Evolutionary conservation across 495 filamentous ascomycete species (phyloP).

Genomic region (Pyronema omphalodes): DNA sequence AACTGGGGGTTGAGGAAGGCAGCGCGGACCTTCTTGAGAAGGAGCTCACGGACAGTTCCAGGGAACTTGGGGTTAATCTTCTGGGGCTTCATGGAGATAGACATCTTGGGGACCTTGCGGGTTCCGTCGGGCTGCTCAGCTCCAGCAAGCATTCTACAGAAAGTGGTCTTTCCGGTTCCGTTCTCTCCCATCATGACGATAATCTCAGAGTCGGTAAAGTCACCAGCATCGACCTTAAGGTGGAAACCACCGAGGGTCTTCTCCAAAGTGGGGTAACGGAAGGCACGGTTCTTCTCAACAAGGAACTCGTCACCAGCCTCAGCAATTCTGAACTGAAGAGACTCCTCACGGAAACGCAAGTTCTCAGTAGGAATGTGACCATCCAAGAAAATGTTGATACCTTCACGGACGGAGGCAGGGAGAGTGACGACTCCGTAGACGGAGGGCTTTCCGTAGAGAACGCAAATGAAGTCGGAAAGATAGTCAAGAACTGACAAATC

Average conservation of each 20-base stretch:
- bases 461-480: conserved; percentile 93
- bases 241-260: conserved; percentile 88
- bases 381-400: conserved; percentile 99
- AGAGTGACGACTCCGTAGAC: conserved; percentile 97
- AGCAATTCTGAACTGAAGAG: conserved; percentile 84
- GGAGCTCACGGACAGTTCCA: conserved; percentile 83
- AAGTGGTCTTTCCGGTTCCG: conserved; percentile 89
- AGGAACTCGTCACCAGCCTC: conserved; percentile 85
- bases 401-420: conserved; percentile 88
- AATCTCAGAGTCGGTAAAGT: conserved; percentile 95
- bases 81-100: conserved; percentile 97
- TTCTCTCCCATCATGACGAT: conserved; percentile 99
- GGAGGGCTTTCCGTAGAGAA: conserved; percentile 85
- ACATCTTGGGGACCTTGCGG: conserved; percentile 69
- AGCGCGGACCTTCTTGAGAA: conserved; percentile 94
- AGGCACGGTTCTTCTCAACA: conserved; percentile 64
- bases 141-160: conserved; percentile 89
- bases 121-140: conserved; percentile 64
- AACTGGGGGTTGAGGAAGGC: conserved; percentile 93
- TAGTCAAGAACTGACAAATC: conserved; percentile 96
- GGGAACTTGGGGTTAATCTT: conserved; percentile 97
- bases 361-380: conserved; percentile 97
- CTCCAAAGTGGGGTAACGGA: conserved; percentile 74
- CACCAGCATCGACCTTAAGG: conserved; percentile 57
- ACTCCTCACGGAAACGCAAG: conserved; percentile 92